Conservation (phyloP, 2,329 filamentous ascomycete species). For the Alternaria triticina region DNA sequence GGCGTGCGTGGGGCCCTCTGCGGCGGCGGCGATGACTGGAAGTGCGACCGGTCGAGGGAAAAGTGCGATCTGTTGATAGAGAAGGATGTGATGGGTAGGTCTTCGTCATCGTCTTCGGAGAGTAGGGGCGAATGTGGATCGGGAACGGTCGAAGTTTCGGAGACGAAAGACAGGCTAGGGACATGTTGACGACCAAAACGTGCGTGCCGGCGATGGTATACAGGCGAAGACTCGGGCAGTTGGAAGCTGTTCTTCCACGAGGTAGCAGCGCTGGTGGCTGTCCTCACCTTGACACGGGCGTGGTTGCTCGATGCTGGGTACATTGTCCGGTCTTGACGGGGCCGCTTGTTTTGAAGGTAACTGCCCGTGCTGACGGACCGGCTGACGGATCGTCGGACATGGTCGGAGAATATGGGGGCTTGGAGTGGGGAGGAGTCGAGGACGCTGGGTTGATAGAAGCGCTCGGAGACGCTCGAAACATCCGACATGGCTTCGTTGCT, state of each 20-base stretch:
- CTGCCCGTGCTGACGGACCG: conserved; percentile 58
- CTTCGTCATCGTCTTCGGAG: conserved; percentile 82
- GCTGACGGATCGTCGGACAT: conserved; percentile 66
- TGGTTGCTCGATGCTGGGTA: conserved; percentile 57
- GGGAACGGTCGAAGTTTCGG: conserved; percentile 71
- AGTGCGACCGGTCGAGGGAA: conserved; percentile 61
- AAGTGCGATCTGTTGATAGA: conserved; percentile 63
- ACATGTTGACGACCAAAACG: conserved; percentile 73
- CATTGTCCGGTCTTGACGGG: conserved; percentile 38
- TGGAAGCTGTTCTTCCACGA: conserved; percentile 80
- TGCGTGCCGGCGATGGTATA: conserved; percentile 75
- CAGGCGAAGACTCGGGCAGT: conserved; percentile 84
- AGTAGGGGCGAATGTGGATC: conserved; percentile 65
- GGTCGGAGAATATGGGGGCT: conserved; percentile 83
- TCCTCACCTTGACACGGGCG: conserved; percentile 72
- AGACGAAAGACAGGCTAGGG: conserved; percentile 80
- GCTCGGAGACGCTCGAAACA: conserved; percentile 81
- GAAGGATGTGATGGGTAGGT: conserved; percentile 79
- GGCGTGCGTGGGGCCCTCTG: conserved; percentile 60
- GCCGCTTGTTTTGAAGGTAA: conserved; percentile 48
- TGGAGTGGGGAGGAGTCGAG: conserved; percentile 88
- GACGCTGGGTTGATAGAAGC: conserved; percentile 69
- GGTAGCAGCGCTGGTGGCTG: conserved; percentile 62
- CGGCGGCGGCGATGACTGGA: conserved; percentile 71
- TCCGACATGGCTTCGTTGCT: conserved; percentile 81